These are phyloP conservation scores for Pythium myriotylum DNA, from an alignment of 352 stramenopile genomes.

Conservation along the genomic window DNA sequence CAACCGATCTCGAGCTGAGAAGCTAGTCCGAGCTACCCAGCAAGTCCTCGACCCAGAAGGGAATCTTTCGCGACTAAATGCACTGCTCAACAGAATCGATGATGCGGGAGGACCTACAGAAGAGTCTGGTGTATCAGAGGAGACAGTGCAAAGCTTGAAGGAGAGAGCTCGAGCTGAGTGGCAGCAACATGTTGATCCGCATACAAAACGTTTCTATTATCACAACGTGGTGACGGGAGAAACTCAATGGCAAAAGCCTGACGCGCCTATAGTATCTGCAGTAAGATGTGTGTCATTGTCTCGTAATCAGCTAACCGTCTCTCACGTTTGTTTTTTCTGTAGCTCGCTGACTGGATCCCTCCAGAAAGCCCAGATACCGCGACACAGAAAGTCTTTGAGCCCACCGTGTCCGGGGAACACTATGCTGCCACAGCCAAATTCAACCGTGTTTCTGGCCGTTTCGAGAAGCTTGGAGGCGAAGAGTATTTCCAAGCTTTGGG, in stretches of 20 bases:
- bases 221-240: conserved; percentile 76
- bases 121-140: conserved; percentile 7
- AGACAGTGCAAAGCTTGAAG: conserved; percentile 30
- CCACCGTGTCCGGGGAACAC: conserved; percentile 60
- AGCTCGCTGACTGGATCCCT: conserved; percentile 83
- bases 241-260: conserved; percentile 81
- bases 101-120: conserved; percentile 18
- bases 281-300: conserved; percentile 35
- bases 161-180: conserved; percentile 47
- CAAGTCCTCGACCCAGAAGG: conserved; percentile 70
- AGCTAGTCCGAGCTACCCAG: conserved; percentile 55
- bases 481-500: conserved; percentile 68
- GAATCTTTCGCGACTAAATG: conserved; percentile 70
- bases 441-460: conserved; percentile 76
- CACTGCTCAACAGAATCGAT: conserved; percentile 68
- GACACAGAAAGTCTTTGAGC: conserved; percentile 18
- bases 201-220: conserved; percentile 85
- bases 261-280: conserved; percentile 64
- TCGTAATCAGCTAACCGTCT: background rate
- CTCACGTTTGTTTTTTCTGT: background rate
- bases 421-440: conserved; percentile 79
- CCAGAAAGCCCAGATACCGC: conserved; percentile 41
- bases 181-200: conserved; percentile 85
- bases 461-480: conserved; percentile 64
- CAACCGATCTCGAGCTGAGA: conserved; percentile 52